Base-by-base conservation (phyloP, 345 rosid species). In the Pistacia vera region DNA sequence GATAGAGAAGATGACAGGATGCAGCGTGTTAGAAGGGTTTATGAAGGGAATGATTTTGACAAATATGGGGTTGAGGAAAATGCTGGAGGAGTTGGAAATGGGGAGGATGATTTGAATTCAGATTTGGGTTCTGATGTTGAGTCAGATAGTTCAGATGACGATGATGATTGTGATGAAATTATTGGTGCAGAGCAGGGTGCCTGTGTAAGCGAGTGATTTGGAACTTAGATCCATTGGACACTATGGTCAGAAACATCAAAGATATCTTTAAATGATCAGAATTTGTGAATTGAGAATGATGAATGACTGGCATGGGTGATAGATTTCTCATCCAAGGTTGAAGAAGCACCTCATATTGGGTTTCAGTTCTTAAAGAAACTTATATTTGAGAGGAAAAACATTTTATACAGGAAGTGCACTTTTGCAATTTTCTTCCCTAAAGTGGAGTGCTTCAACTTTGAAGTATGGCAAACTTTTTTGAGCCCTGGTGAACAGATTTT, bases 1-100 rank as follows among this genome's bases (percentile, higher is more conserved):
- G 77, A 82, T 48, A 77, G 68, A 63, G 85, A 80, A 56, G 89
- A 71, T 3, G 90, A 89, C 66, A 94, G 81, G 70, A 71, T 68
- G 66, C 82, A 63, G 35, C 69, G 11, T 35, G 35, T 54, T 80
- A 58, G 79, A 38, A 81, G 74, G 57, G 85, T 75, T 54, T 79
- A 60, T 73, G 70, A 60, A 10, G 83, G 79, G 28, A 66, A 71
- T 63, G 28, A 35, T 69, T 60, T 78, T 57, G 80, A 68, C 38
- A 74, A 72, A 63, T 77, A 68, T 3, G 76, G 59, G 38, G 51
- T 44, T 65, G 65, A 78, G 51, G 66, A 63, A 54, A 65, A 81
- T 49, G 36, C 30, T 58, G 73, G 38, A 59, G 75, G 70, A 14
- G 55, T 65, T 65, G 68, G n/a, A 35, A 65, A 71, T 16, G 76